Percentiles rank a stretch among this genome's conserved stretches.
These are phyloP conservation scores for Fraxinus anomala DNA, from an alignment of 257 asterid genomes.

Conservation along the genomic window DNA sequence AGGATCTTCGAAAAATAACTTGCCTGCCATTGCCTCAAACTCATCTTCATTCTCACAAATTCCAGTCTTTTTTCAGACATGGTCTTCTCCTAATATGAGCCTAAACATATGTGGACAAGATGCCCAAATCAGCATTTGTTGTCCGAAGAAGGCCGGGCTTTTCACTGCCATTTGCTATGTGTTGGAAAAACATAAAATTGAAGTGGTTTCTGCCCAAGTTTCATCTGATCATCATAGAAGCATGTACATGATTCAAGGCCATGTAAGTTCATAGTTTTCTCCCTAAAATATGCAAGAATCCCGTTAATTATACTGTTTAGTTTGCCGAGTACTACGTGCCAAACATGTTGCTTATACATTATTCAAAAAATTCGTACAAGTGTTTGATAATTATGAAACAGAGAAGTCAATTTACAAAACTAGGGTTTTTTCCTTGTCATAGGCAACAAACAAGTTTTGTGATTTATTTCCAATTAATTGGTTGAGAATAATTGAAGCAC, in stretches of 20 bases:
- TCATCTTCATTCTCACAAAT: constrained; percentile 21
- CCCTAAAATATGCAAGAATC: not conserved
- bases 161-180: constrained; percentile 46
- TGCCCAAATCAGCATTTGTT: constrained; percentile 61
- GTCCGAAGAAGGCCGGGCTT: constrained; percentile 44
- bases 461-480: not conserved
- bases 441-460: not conserved
- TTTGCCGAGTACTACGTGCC: not conserved
- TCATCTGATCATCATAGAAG: constrained; percentile 35
- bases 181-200: constrained; percentile 56
- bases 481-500: not conserved
- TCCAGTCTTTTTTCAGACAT: constrained; percentile 45
- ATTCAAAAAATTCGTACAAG: no score
- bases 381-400: not conserved
- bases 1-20: constrained; percentile 36
- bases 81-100: constrained; percentile 59
- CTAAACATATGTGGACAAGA: constrained; percentile 53
- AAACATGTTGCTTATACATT: no score
- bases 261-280: constrained; percentile 37
- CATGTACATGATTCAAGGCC: constrained; percentile 62
- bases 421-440: no score
- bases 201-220: constrained; percentile 51
- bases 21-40: constrained; percentile 12
- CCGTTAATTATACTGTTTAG: not conserved
- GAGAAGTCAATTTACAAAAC: not conserved